Percentiles rank a stretch among this genome's conserved stretches.
Conservation (phyloP, 164 flowering plant genomes). For the grape (Vitis vinifera) region DNA sequence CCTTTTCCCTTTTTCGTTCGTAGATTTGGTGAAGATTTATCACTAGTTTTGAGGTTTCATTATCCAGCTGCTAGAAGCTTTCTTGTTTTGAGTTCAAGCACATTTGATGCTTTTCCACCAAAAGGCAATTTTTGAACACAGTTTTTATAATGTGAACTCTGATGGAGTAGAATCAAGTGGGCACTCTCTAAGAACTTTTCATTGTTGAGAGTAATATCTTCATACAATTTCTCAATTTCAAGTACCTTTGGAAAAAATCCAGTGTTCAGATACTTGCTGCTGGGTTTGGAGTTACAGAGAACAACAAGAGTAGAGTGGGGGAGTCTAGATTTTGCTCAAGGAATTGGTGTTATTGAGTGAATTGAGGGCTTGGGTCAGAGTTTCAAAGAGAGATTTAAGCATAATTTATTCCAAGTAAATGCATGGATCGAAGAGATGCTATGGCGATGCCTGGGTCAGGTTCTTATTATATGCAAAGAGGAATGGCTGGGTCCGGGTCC, state of each 20-base stretch:
- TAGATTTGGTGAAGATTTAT: too few species aligned
- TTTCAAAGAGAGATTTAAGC: constrained; percentile 1
- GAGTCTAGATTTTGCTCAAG: neutral
- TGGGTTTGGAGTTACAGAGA: neutral
- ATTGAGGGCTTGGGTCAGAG: constrained; percentile 1
- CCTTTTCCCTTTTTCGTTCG: too few species aligned
- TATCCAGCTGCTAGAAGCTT: neutral
- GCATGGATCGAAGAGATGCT: constrained; percentile 92
- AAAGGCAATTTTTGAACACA: too few species aligned
- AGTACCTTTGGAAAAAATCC: neutral
- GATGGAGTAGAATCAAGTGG: neutral
- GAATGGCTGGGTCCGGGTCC: constrained; percentile 46
- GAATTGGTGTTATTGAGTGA: neutral
- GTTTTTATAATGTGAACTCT: neutral
- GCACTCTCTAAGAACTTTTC: too few species aligned
- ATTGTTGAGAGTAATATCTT: neutral
- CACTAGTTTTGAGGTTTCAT: too few species aligned
- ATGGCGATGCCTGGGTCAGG: constrained; percentile 67
- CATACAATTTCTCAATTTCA: neutral
- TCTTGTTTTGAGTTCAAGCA: neutral
- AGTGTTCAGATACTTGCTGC: neutral
- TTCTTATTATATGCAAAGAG: constrained; percentile 70
- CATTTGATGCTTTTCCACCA: neutral
- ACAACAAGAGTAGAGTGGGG: neutral
- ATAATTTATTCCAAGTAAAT: constrained; percentile 43